phyloP scores from a whole-genome alignment of 345 rosid species.

The Eucalyptus decipiens region DNA sequence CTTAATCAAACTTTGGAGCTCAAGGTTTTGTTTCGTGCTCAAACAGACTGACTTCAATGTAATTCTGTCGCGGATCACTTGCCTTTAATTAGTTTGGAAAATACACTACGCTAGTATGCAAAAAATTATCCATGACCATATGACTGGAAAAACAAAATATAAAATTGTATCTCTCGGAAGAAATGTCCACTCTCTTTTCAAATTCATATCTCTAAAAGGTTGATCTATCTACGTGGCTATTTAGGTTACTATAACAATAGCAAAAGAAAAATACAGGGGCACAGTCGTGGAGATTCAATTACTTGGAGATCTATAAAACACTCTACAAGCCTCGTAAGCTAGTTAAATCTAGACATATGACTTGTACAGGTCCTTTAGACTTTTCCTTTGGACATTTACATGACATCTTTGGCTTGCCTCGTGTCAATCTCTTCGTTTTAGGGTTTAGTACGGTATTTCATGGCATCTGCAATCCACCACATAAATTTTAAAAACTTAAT shows the following conservation, averaged over 20 bases:
- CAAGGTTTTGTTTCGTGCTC: not conserved
- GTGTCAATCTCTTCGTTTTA: too few relatives aligned
- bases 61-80: not conserved
- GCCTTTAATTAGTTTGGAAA: not conserved
- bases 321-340: not conserved
- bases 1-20: not conserved
- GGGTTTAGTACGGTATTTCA: too few relatives aligned
- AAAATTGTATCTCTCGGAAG: not conserved
- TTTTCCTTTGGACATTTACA: too few relatives aligned
- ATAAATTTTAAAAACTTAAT: too few relatives aligned
- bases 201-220: too few relatives aligned
- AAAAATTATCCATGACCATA: not conserved
- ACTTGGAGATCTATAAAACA: not conserved
- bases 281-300: not conserved
- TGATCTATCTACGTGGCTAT: too few relatives aligned
- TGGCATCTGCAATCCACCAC: too few relatives aligned
- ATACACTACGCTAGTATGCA: not conserved
- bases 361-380: too few relatives aligned
- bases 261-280: not conserved
- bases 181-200: not conserved
- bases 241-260: too few relatives aligned
- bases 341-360: too few relatives aligned
- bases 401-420: too few relatives aligned
- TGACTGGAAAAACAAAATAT: not conserved
- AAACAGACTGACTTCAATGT: not conserved